phyloP scores from a whole-genome alignment of 495 filamentous ascomycete species.

The Saxispiralis lemnorum region DNA sequence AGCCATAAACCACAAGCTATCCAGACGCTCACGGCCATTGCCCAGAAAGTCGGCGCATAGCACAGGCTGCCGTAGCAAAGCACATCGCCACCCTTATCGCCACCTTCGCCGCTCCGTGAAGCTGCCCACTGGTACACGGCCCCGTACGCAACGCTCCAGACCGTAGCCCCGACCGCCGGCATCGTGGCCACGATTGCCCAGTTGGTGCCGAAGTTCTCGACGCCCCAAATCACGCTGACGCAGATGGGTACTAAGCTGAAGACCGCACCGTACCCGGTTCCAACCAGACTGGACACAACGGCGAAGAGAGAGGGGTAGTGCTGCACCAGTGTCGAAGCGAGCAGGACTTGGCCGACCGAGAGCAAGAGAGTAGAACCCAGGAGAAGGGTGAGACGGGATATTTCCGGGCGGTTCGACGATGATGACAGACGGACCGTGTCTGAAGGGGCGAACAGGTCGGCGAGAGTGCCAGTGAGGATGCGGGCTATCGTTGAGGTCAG shows the following conservation, averaged over 20 bases:
- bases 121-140: conserved; percentile 49
- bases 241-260: conserved; percentile 84
- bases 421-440: conserved; percentile 14
- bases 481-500: conserved; percentile 80
- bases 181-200: conserved; percentile 90
- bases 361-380: conserved; percentile 56
- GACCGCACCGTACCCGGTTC: conserved; percentile 78
- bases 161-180: conserved; percentile 64
- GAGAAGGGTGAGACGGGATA: conserved; percentile 69
- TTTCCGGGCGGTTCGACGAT: conserved; percentile 27
- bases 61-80: conserved; percentile 61
- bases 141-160: conserved; percentile 75
- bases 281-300: conserved; percentile 60
- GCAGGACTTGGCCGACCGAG: conserved; percentile 54
- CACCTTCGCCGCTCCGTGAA: conserved; percentile 13
- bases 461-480: conserved; percentile 65
- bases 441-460: conserved; percentile 69
- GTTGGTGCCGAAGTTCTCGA: conserved; percentile 95
- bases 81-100: conserved; percentile 28
- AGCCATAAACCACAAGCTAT: conserved; percentile 54
- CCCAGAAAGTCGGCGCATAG: conserved; percentile 65
- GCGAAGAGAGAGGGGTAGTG: conserved; percentile 53
- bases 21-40: conserved; percentile 59
- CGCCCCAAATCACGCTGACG: conserved; percentile 86
- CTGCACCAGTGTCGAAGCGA: conserved; percentile 55